These are phyloP conservation scores for Athelia psychrophila DNA, from an alignment of 1,284 basidiomycete species.

Conservation along the genomic window DNA sequence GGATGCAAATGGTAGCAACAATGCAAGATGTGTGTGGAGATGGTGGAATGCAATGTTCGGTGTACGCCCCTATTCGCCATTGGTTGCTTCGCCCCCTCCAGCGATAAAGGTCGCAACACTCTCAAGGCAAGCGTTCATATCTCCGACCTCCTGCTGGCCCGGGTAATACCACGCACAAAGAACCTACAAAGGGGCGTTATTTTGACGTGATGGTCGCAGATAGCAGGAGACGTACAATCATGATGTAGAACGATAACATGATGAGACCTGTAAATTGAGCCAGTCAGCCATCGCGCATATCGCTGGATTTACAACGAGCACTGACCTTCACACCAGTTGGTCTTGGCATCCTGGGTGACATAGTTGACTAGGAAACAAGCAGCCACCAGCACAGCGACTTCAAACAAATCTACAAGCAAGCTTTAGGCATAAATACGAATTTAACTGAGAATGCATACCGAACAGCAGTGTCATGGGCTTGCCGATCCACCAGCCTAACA, in stretches of 20 bases:
- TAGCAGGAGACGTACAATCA: slow-evolving; percentile 38
- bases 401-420: slow-evolving; percentile 41
- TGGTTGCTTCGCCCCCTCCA: neutral
- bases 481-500: slow-evolving; percentile 57
- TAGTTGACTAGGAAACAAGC: slow-evolving; percentile 71
- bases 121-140: slow-evolving; percentile 22
- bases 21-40: too few species aligned
- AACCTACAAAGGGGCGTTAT: slow-evolving; percentile 26
- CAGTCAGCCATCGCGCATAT: neutral
- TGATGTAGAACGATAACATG: slow-evolving; percentile 58
- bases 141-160: slow-evolving; percentile 35
- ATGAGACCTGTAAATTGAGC: slow-evolving; percentile 35
- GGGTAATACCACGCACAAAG: slow-evolving; percentile 56
- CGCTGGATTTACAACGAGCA: neutral
- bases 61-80: neutral
- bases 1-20: too few species aligned
- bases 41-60: neutral
- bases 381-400: slow-evolving; percentile 56
- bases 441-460: slow-evolving; percentile 26
- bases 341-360: slow-evolving; percentile 66
- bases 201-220: neutral
- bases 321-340: slow-evolving; percentile 59
- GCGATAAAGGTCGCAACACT: slow-evolving; percentile 7
- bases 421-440: neutral
- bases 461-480: slow-evolving; percentile 46